Evolutionary conservation across 192 early-diverging fungal genomes (phyloP).

Genomic region (Gryganskiella cystojenkinii): DNA sequence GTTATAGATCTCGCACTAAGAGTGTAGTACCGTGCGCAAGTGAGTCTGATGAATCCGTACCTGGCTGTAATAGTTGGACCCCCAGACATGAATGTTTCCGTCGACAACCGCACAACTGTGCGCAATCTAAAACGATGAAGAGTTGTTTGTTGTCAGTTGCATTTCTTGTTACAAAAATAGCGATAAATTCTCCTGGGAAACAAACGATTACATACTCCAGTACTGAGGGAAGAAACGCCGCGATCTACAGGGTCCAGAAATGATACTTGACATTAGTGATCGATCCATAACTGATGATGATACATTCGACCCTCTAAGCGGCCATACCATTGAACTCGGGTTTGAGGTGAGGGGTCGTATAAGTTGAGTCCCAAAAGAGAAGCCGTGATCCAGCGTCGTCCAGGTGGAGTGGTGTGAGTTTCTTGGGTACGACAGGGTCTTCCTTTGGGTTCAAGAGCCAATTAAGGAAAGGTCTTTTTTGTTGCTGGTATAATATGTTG

Average conservation of each 20-base stretch:
- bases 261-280: not conserved
- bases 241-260: not conserved
- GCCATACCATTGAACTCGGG: constrained; percentile 48
- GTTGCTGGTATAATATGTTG: not conserved
- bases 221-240: constrained; percentile 28
- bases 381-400: constrained; percentile 23
- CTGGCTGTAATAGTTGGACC: constrained; percentile 52
- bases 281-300: too few relatives aligned
- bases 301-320: not conserved
- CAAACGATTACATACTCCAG: constrained; percentile 27
- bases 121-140: constrained; percentile 16
- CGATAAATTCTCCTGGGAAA: not conserved
- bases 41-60: not conserved
- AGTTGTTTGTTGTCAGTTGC: not conserved
- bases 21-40: too few relatives aligned
- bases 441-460: constrained; percentile 52
- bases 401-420: constrained; percentile 24
- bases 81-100: constrained; percentile 49
- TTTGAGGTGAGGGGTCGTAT: constrained; percentile 32
- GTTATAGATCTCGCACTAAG: too few relatives aligned
- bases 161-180: not conserved
- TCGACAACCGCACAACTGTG: constrained; percentile 46
- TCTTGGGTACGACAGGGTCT: constrained; percentile 26
- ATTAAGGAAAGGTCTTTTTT: constrained; percentile 30
- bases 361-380: constrained; percentile 48